These are phyloP conservation scores for Cystofilobasidium ferigula DNA, from an alignment of 768 basidiomycete genomes.

Conservation along the genomic window DNA sequence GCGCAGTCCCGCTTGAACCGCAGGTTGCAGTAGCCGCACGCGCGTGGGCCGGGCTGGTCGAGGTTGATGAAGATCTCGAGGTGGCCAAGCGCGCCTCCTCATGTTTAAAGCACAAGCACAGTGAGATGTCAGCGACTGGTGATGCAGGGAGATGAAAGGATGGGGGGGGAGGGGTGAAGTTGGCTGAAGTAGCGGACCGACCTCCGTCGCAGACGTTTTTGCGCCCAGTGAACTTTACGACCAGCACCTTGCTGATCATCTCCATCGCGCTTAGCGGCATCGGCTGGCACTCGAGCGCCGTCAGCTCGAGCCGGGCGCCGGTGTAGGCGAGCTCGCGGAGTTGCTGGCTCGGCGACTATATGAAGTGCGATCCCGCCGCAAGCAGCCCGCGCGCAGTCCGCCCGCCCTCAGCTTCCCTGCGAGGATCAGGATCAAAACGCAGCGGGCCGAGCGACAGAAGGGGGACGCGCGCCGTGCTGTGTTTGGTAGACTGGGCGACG, in stretches of 20 bases:
- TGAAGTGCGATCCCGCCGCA: neutral
- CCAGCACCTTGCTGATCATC: conserved; percentile 72
- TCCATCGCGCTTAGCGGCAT: conserved; percentile 83
- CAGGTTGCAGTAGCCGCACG: conserved; percentile 13
- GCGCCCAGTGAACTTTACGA: conserved; percentile 65
- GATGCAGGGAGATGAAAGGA: neutral
- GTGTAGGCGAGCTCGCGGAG: conserved; percentile 32
- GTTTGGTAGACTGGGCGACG: too few relatives aligned
- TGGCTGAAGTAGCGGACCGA: conserved; percentile 41
- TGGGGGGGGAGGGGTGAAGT: conserved; percentile 3
- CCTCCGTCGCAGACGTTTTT: conserved; percentile 93
- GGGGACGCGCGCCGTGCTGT: too few relatives aligned
- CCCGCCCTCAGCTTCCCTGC: too few relatives aligned
- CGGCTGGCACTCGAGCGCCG: conserved; percentile 73
- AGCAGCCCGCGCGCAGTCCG: too few relatives aligned
- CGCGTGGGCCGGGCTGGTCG: conserved; percentile 36
- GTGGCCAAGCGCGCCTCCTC: conserved; percentile 87
- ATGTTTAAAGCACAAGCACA: conserved; percentile 40
- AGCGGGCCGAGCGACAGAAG: too few relatives aligned
- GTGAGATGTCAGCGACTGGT: neutral
- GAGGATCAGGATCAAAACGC: too few relatives aligned
- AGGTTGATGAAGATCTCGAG: conserved; percentile 95
- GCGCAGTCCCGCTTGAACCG: conserved; percentile 12
- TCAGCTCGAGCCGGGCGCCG: conserved; percentile 86
- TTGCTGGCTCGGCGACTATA: conserved; percentile 19